A percentile compares a stretch with the other conserved stretches of the same genome.
Conservation (phyloP, 2,329 filamentous ascomycete species). For the Daldinia sp. region DNA sequence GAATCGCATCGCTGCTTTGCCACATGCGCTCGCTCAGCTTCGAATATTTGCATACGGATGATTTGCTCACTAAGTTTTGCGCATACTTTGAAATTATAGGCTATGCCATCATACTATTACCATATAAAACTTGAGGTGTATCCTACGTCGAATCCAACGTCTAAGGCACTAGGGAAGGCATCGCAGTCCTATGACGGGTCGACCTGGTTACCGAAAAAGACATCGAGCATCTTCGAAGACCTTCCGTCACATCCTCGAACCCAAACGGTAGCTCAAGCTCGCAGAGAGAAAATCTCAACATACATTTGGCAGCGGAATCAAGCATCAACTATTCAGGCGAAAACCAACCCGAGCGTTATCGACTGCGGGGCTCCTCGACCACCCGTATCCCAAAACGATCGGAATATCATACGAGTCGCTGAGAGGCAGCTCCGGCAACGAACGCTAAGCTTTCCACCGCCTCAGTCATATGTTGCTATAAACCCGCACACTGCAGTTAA, state of each 20-base stretch:
- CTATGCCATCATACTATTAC: slow-evolving; percentile 70
- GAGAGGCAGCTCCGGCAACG: slow-evolving; percentile 52
- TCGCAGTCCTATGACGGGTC: slow-evolving; percentile 31
- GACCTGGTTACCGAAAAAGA: slow-evolving; percentile 61
- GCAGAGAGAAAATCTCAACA: slow-evolving; percentile 11
- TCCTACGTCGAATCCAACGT: slow-evolving; percentile 52
- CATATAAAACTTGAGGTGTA: slow-evolving; percentile 74
- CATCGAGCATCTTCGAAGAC: slow-evolving; percentile 62
- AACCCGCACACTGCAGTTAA: slow-evolving; percentile 58
- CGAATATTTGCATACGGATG: slow-evolving; percentile 24
- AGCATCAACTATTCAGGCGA: slow-evolving; percentile 17
- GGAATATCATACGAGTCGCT: slow-evolving; percentile 51
- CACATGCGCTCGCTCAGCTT: slow-evolving; percentile 18
- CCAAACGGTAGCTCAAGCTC: slow-evolving; percentile 6
- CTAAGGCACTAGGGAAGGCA: slow-evolving; percentile 17
- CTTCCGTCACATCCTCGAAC: slow-evolving; percentile 59
- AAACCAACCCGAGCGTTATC: slow-evolving; percentile 50
- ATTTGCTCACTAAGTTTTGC: slow-evolving; percentile 8
- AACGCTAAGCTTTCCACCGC: slow-evolving; percentile 53
- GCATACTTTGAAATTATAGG: slow-evolving; percentile 38
- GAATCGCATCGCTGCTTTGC: slow-evolving; percentile 19
- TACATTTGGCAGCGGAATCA: slow-evolving; percentile 28
- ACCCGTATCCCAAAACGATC: slow-evolving; percentile 43
- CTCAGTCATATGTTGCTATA: slow-evolving; percentile 54
- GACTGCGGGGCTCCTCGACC: slow-evolving; percentile 59